Percentiles rank a stretch among this genome's conserved stretches.
These are phyloP conservation scores for Penicillium canariense DNA, from an alignment of 495 filamentous ascomycete species.

Conservation along the genomic window DNA sequence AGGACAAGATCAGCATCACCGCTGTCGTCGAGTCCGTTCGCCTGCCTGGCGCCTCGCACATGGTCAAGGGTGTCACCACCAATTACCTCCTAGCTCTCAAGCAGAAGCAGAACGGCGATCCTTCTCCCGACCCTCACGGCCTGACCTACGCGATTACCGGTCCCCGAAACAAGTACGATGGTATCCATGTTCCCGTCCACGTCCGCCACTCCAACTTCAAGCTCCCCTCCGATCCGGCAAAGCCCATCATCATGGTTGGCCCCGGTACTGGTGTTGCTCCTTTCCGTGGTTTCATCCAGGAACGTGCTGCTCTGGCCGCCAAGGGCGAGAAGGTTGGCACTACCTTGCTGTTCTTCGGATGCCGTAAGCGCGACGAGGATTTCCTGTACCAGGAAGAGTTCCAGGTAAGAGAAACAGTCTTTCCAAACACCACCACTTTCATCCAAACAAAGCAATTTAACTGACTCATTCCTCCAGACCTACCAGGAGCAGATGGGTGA, in stretches of 20 bases:
- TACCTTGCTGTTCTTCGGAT: conserved; percentile 92
- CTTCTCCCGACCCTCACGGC: conserved; percentile 80
- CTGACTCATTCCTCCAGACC: conserved; percentile 51
- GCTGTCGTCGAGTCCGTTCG: conserved; percentile 85
- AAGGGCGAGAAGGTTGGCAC: conserved; percentile 83
- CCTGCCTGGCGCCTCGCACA: conserved; percentile 72
- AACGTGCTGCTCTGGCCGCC: conserved; percentile 77
- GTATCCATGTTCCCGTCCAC: conserved; percentile 92
- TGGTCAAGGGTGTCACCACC: conserved; percentile 92
- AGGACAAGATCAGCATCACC: conserved; percentile 90
- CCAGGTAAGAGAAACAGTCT: conserved; percentile 66
- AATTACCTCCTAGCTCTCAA: conserved; percentile 97
- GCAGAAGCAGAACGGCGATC: conserved; percentile 92
- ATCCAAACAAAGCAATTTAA: background rate
- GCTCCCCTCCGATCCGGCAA: conserved; percentile 89
- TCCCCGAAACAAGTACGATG: conserved; percentile 95
- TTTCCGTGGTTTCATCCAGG: conserved; percentile 93
- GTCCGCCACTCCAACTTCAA: conserved; percentile 99
- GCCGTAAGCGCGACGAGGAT: conserved; percentile 79
- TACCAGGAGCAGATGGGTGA: conserved; percentile 81
- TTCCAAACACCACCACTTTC: background rate
- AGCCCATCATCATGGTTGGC: conserved; percentile 93
- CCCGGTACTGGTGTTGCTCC: conserved; percentile 97
- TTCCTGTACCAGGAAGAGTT: conserved; percentile 92
- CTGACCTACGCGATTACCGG: conserved; percentile 86